These are phyloP conservation scores for Populus hybrid DNA, from an alignment of 441 rosid genomes.

Conservation along the genomic window DNA sequence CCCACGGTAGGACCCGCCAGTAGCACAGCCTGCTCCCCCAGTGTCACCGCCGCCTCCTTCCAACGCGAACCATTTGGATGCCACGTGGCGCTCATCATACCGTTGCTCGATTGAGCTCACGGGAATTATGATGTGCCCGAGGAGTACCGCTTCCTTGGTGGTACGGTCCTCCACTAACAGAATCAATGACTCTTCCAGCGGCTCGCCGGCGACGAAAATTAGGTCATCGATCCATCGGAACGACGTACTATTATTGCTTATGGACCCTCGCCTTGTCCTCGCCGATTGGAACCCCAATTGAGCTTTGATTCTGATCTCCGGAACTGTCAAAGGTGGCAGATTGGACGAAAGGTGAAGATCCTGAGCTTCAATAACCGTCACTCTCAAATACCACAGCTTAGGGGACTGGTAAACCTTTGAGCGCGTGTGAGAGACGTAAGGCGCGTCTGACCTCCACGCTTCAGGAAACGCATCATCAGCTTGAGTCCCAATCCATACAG, in stretches of 20 bases:
- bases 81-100: slow-evolving; percentile 66
- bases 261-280: slow-evolving; percentile 66
- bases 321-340: slow-evolving; percentile 77
- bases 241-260: slow-evolving; percentile 58
- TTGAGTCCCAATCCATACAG: slow-evolving; percentile 94
- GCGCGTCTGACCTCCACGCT: slow-evolving; percentile 84
- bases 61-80: slow-evolving; percentile 64
- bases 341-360: slow-evolving; percentile 71
- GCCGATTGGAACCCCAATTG: slow-evolving; percentile 76
- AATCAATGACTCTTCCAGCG: slow-evolving; percentile 68
- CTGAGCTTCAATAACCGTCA: slow-evolving; percentile 80
- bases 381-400: slow-evolving; percentile 85
- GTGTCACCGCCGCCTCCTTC: slow-evolving; percentile 34
- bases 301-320: slow-evolving; percentile 75
- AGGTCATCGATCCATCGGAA: slow-evolving; percentile 90
- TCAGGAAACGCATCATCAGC: slow-evolving; percentile 90
- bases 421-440: slow-evolving; percentile 75
- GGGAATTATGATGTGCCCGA: slow-evolving; percentile 63
- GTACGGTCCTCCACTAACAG: slow-evolving; percentile 73
- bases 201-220: slow-evolving; percentile 82
- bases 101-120: slow-evolving; percentile 72
- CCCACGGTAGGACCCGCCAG: slow-evolving; percentile 45
- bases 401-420: slow-evolving; percentile 94
- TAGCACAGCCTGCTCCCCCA: slow-evolving; percentile 25
- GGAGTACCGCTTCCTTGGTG: slow-evolving; percentile 35